phyloP scores from a whole-genome alignment of 805 yeast genomes.

The Komagataella ulmi region DNA sequence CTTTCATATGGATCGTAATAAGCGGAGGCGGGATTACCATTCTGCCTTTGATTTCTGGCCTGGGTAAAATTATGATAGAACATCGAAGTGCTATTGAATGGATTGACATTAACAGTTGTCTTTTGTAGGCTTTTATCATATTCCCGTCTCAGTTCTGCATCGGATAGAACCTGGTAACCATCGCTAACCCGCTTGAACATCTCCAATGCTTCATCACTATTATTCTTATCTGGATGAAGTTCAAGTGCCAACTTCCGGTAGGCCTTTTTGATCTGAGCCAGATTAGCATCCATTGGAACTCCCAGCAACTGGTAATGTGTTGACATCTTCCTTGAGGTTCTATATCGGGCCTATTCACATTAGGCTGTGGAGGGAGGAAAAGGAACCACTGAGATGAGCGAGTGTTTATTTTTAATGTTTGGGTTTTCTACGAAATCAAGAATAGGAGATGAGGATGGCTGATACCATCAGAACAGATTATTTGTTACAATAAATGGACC shows the following conservation, averaged over 20 bases:
- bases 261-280: conserved; percentile 64
- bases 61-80: not conserved
- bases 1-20: not conserved
- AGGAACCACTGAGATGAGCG: not conserved
- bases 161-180: conserved; percentile 78
- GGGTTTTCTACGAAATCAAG: not conserved
- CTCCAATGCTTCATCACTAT: conserved; percentile 56
- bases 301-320: conserved; percentile 78
- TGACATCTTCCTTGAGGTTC: not conserved
- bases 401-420: not conserved
- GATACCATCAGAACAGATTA: not conserved
- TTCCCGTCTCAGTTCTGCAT: conserved; percentile 44
- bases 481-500: not conserved
- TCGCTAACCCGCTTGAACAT: conserved; percentile 89
- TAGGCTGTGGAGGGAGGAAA: not conserved
- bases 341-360: not conserved
- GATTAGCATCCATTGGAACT: conserved; percentile 52
- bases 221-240: conserved; percentile 88
- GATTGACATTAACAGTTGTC: conserved; percentile 6
- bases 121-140: conserved; percentile 33
- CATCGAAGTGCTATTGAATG: conserved; percentile 4
- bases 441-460: too few relatives aligned
- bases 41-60: not conserved
- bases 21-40: not conserved
- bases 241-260: conserved; percentile 66